Conservation (phyloP, 2,329 filamentous ascomycete genomes). For the Gaeumannomyces tritici region DNA sequence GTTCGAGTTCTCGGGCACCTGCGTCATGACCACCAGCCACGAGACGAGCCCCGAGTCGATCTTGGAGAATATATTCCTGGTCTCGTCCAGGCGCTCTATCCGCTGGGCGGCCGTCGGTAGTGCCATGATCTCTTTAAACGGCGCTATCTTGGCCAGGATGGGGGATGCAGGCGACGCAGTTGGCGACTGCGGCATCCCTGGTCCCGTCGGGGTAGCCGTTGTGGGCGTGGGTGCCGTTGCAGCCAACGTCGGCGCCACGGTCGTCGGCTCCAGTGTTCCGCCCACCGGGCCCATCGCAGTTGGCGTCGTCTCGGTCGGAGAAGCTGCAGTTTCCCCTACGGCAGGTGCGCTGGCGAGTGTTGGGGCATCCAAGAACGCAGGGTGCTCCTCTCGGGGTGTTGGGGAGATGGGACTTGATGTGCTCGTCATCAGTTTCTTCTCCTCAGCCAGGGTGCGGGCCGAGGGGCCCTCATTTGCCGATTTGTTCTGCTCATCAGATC, state of each 20-base stretch:
- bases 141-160: constrained; percentile 30
- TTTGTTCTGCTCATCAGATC: constrained; percentile 18
- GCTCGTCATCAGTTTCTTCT: constrained; percentile 28
- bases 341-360: neutral
- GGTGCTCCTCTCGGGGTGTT: constrained; percentile 28
- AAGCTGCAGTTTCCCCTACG: neutral
- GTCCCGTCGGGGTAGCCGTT: neutral
- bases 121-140: constrained; percentile 70
- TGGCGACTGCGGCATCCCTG: constrained; percentile 3
- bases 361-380: constrained; percentile 13
- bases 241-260: neutral
- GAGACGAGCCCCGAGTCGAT: constrained; percentile 65
- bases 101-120: constrained; percentile 57
- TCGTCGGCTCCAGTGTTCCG: neutral
- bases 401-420: constrained; percentile 24
- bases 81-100: constrained; percentile 64
- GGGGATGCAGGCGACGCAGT: neutral
- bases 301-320: neutral
- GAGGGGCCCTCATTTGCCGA: constrained; percentile 12
- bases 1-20: constrained; percentile 37
- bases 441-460: constrained; percentile 31
- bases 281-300: neutral
- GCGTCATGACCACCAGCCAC: constrained; percentile 41
- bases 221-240: constrained; percentile 11
- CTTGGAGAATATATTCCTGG: constrained; percentile 58